These are phyloP conservation scores for Chalara sp. DNA, from an alignment of 2,329 filamentous ascomycete species.

Conservation along the genomic window DNA sequence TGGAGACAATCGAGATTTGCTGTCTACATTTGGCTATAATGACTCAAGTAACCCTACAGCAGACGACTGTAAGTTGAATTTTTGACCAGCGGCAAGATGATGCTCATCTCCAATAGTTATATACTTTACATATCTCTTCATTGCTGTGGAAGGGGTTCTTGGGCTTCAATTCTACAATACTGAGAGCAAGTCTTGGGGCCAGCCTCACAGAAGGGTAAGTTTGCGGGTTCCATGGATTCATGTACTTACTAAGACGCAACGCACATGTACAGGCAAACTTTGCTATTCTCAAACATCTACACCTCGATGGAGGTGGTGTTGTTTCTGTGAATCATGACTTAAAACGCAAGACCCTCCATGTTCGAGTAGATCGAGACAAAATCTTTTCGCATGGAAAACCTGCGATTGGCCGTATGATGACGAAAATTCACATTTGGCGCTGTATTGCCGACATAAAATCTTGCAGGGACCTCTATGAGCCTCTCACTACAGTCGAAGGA, in stretches of 20 bases:
- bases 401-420: background rate
- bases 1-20: constrained; percentile 35
- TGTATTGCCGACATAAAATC: background rate
- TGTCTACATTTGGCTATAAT: constrained; percentile 34
- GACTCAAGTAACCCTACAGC: background rate
- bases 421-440: background rate
- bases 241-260: too few species aligned
- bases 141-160: too few species aligned
- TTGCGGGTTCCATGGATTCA: too few species aligned
- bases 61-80: background rate
- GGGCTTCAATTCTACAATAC: too few species aligned
- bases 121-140: too few species aligned
- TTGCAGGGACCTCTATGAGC: background rate
- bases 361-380: background rate
- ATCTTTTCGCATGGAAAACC: background rate
- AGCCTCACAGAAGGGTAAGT: too few species aligned
- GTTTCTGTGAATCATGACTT: background rate
- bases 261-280: too few species aligned
- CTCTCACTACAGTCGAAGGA: background rate
- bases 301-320: background rate
- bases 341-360: background rate
- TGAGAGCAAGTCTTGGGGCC: too few species aligned
- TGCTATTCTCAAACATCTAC: background rate
- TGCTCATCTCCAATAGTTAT: too few species aligned
- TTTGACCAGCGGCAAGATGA: too few species aligned